A percentile compares a stretch with the other conserved stretches of the same genome.
Conservation (phyloP, 108 stramenopile genomes). For the Chaetoceros tenuissimus region DNA sequence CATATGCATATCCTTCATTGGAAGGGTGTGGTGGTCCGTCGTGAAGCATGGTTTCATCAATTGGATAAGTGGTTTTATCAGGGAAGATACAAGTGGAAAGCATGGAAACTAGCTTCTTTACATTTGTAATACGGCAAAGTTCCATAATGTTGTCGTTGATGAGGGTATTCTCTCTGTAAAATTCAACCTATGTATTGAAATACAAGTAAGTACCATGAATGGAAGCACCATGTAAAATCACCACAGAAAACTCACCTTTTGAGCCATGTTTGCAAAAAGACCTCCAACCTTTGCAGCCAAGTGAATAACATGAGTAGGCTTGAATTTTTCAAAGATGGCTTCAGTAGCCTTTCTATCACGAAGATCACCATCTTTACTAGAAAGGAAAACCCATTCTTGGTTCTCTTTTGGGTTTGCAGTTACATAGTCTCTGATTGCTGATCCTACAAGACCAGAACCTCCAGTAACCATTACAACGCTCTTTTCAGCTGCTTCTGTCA, state of each 20-base stretch:
- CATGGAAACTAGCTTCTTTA: slow-evolving; percentile 95
- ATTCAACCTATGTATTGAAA: slow-evolving; percentile 70
- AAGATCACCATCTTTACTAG: slow-evolving; percentile 82
- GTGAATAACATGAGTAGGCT: slow-evolving; percentile 97
- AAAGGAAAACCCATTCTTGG: slow-evolving; percentile 78
- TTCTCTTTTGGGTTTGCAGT: slow-evolving; percentile 20
- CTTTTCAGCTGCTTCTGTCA: slow-evolving; percentile 9
- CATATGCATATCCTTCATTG: slow-evolving; percentile 98
- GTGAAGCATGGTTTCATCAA: slow-evolving; percentile 99
- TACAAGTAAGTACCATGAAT: background rate
- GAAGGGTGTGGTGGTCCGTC: slow-evolving; percentile 92
- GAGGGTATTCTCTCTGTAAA: slow-evolving; percentile 97
- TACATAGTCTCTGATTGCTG: slow-evolving; percentile 83
- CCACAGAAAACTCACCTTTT: slow-evolving; percentile 27
- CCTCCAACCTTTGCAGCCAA: slow-evolving; percentile 98
- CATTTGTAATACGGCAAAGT: slow-evolving; percentile 89
- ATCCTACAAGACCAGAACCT: slow-evolving; percentile 94
- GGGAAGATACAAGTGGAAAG: slow-evolving; percentile 98
- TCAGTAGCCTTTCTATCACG: slow-evolving; percentile 69
- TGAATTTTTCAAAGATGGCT: slow-evolving; percentile 87
- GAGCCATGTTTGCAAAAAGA: slow-evolving; percentile 87
- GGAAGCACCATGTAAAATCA: background rate
- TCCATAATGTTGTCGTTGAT: slow-evolving; percentile 97
- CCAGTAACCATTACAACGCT: slow-evolving; percentile 91
- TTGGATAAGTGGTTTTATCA: slow-evolving; percentile 98